phyloP scores from a whole-genome alignment of 208 protist species.

The Naegleria lovaniensis region DNA sequence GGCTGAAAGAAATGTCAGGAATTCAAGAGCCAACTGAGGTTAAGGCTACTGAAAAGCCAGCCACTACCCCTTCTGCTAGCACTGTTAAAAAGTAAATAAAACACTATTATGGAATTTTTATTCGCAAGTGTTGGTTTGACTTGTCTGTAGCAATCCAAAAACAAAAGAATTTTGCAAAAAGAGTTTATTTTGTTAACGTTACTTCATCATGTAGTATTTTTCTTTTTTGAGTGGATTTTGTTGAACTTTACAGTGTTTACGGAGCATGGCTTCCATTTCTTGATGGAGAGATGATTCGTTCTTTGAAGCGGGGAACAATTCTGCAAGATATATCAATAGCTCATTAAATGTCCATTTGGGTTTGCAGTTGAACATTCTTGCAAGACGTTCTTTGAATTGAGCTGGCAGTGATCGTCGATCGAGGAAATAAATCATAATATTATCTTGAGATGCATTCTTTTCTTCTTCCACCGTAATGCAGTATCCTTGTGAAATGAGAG shows the following conservation, averaged over 20 bases:
- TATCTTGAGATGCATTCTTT: not conserved
- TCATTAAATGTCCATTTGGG: not conserved
- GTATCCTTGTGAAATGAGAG: not conserved
- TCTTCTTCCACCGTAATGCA: not conserved
- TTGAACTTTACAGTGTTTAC: not conserved
- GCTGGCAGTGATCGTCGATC: not conserved
- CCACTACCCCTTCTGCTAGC: not conserved
- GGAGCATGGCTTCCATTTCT: not conserved
- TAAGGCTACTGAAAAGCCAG: not conserved
- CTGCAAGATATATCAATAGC: not conserved
- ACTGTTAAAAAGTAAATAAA: too few species aligned
- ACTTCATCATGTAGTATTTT: not conserved
- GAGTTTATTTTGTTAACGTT: too few species aligned
- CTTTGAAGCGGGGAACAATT: not conserved
- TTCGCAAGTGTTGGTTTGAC: too few species aligned
- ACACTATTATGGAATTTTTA: too few species aligned
- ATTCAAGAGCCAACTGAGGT: not conserved
- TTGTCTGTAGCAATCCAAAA: too few species aligned
- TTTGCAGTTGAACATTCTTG: not conserved
- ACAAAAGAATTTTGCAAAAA: too few species aligned
- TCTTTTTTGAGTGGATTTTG: not conserved
- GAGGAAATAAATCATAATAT: not conserved
- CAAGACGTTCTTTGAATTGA: not conserved
- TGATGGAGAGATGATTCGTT: not conserved
- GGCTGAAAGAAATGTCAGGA: not conserved